phyloP scores from a whole-genome alignment of 2,329 filamentous ascomycete genomes.

The Aspergillus sp. region DNA sequence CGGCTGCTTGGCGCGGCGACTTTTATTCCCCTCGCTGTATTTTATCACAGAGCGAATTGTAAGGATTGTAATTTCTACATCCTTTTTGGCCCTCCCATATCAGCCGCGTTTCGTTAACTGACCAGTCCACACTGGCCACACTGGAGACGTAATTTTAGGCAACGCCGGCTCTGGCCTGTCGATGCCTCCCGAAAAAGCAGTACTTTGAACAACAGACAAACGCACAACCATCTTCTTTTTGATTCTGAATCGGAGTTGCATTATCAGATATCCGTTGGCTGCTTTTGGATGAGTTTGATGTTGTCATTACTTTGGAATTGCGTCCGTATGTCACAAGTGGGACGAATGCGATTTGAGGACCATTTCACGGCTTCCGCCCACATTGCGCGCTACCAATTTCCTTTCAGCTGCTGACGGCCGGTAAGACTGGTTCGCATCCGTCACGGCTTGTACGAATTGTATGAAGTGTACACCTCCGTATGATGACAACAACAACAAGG shows the following conservation, averaged over 20 bases:
- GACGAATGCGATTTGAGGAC: constrained; percentile 15
- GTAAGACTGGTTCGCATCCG: constrained; percentile 19
- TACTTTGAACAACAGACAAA: background rate
- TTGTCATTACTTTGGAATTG: constrained; percentile 4
- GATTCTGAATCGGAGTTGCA: background rate
- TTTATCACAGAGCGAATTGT: background rate
- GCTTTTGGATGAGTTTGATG: background rate
- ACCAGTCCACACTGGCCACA: constrained; percentile 13
- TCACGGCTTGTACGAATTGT: background rate
- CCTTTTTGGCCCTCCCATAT: constrained; percentile 9
- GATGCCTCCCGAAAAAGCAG: background rate
- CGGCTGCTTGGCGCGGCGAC: constrained; percentile 20
- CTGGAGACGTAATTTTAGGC: constrained; percentile 6
- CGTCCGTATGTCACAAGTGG: constrained; percentile 16
- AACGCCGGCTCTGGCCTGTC: constrained; percentile 1
- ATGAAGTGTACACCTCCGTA: background rate
- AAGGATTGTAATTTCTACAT: constrained; percentile 7
- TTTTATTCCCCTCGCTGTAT: constrained; percentile 11
- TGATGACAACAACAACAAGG: background rate
- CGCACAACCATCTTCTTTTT: background rate
- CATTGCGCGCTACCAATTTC: constrained; percentile 14
- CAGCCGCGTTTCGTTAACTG: constrained; percentile 12
- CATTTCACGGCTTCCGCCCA: constrained; percentile 11
- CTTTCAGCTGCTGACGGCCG: constrained; percentile 23
- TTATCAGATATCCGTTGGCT: background rate